Base-by-base conservation (phyloP, 2,329 filamentous ascomycete genomes). In the Bipolaris oryzae region DNA sequence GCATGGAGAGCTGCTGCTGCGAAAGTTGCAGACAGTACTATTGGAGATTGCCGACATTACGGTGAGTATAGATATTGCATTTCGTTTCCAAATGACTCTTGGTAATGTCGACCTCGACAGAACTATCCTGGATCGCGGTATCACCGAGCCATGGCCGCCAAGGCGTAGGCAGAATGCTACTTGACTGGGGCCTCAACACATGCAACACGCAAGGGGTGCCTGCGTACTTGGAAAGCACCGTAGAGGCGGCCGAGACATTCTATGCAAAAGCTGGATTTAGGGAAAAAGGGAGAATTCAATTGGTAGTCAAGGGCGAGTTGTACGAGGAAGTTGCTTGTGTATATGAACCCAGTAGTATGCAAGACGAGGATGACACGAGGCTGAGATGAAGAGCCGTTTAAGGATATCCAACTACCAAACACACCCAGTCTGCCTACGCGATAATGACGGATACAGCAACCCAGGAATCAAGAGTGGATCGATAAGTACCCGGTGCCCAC, bases 251-350 rank as follows among this genome's bases (percentile, higher is more conserved):
- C 3, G 42, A 48, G 35, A 42, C 31, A 7, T 55, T 58, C 15
- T 58, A 58, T 34, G 18, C 34, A 25, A 58, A 55, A 34, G 52
- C 38, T 33, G 56, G 52, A 2, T 58, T 58, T 20, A 21, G 7
- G 21, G 47, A 51, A 25, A 48, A 33, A 15, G 56, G 52, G 10
- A 55, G 56, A 15, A 55, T 58, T 16, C 45, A 43, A 13, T 43
- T 52, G 47, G 23, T 47, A 13, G 43, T 58, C 1, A 39, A 23
- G 15, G 51, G 20, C 11, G 52, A 46, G 0, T 10, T 58, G 31
- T 55, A 58, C 20, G 52, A 58, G 23, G 56, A 58, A 16, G 52
- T 57, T 25, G 45, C 50, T 11, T 57, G 41, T 44, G 18, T 58
- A 25, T 58, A 52, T 43, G 43, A 43, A 18, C 37, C 49, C 11